phyloP scores from a whole-genome alignment of 768 basidiomycete genomes.

The Gloeostereum incarnatum region DNA sequence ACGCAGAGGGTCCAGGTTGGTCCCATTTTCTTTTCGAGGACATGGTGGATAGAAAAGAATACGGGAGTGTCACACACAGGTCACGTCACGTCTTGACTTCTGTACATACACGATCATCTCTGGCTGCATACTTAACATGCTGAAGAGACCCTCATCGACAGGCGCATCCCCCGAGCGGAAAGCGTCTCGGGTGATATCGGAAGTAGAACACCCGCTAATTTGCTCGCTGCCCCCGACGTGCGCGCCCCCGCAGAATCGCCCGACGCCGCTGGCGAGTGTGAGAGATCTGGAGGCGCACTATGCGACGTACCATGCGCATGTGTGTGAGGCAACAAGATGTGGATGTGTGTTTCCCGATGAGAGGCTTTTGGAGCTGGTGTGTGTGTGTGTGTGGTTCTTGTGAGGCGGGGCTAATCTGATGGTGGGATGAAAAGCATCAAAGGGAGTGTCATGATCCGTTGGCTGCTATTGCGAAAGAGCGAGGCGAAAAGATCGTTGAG shows the following conservation, averaged over 20 bases:
- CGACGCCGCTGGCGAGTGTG: too few species aligned
- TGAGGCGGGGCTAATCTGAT: background rate
- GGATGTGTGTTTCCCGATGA: conserved; percentile 82
- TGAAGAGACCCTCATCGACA: too few species aligned
- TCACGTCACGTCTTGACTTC: too few species aligned
- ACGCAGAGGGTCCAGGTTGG: conserved; percentile 44
- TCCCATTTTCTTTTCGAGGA: conserved; percentile 83
- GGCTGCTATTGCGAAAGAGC: conserved; percentile 63
- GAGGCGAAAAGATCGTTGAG: conserved; percentile 81
- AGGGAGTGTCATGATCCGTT: conserved; percentile 87
- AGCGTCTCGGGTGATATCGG: too few species aligned
- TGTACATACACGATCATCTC: too few species aligned
- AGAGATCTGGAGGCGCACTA: conserved; percentile 81
- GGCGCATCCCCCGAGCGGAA: too few species aligned
- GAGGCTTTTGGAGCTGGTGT: conserved; percentile 67
- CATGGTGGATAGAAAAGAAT: conserved; percentile 32
- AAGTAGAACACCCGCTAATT: too few species aligned
- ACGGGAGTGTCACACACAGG: too few species aligned
- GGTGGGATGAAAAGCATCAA: conserved; percentile 43
- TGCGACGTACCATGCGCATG: conserved; percentile 75
- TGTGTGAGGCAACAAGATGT: conserved; percentile 64
- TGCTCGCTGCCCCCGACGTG: too few species aligned
- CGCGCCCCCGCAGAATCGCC: too few species aligned
- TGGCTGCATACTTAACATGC: too few species aligned
- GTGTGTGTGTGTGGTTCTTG: conserved; percentile 17